phyloP scores from a whole-genome alignment of 2,329 filamentous ascomycete genomes.

The Colletotrichum sp. region DNA sequence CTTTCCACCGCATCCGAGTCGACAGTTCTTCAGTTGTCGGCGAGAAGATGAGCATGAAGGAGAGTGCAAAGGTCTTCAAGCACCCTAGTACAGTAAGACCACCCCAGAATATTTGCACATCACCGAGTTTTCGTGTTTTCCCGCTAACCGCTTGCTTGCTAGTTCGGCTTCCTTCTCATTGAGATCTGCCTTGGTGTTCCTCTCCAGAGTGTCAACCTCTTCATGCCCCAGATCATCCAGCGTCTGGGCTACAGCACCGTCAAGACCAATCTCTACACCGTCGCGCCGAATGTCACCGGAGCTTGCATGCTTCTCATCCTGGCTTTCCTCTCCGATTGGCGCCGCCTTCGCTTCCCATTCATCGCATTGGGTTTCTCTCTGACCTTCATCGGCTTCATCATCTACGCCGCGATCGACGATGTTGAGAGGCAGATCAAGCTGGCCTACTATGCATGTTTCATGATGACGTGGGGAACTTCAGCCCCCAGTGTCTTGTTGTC shows the following conservation, averaged over 20 bases:
- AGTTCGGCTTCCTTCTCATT: slow-evolving; percentile 37
- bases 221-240: slow-evolving; percentile 55
- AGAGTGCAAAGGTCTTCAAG: slow-evolving; percentile 57
- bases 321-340: slow-evolving; percentile 72
- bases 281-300: slow-evolving; percentile 79
- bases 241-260: slow-evolving; percentile 52
- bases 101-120: slow-evolving; percentile 33
- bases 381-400: slow-evolving; percentile 79
- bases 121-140: background rate
- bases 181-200: slow-evolving; percentile 66
- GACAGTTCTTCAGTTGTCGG: slow-evolving; percentile 71
- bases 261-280: slow-evolving; percentile 80
- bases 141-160: rapidly evolving
- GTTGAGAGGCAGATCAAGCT: slow-evolving; percentile 57
- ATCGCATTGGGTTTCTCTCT: slow-evolving; percentile 76
- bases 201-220: slow-evolving; percentile 58
- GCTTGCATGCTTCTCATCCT: slow-evolving; percentile 75
- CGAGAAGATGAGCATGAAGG: slow-evolving; percentile 55
- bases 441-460: slow-evolving; percentile 65
- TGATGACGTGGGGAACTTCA: slow-evolving; percentile 83
- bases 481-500: slow-evolving; percentile 74
- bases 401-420: slow-evolving; percentile 72
- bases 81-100: slow-evolving; percentile 52
- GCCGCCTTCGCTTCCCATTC: slow-evolving; percentile 63
- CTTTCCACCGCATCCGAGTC: slow-evolving; percentile 75